A percentile compares a stretch with the other conserved stretches of the same genome.
Evolutionary conservation across 106 monocot species (phyloP).

Genomic region (Acorus calamus): DNA sequence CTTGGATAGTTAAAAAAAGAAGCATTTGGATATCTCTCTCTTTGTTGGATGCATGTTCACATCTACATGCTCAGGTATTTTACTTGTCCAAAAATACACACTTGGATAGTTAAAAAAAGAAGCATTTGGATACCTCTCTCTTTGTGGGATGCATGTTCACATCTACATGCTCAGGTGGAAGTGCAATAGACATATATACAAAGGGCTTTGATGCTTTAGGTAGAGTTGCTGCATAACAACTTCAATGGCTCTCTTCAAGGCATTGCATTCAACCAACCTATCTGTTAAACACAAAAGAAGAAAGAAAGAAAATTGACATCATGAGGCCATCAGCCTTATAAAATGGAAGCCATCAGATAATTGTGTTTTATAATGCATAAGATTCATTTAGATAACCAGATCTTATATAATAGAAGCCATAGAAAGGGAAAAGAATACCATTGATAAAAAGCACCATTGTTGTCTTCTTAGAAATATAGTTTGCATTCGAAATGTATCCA

Average conservation of each 20-base stretch:
- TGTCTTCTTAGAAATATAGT: constrained; percentile 87
- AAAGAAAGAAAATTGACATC: background rate
- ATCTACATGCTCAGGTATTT: background rate
- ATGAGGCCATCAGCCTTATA: background rate
- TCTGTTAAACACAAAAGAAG: constrained; percentile 34
- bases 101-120: background rate
- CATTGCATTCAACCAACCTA: constrained; percentile 83
- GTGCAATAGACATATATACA: constrained; percentile 84
- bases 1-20: background rate
- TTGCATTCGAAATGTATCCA: constrained; percentile 92
- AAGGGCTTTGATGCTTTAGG: constrained; percentile 99
- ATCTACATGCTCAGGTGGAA: constrained; percentile 96
- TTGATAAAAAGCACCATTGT: constrained; percentile 95
- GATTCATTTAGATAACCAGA: background rate
- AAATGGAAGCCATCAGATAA: too few species aligned
- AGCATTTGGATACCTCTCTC: constrained; percentile 60
- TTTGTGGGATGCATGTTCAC: constrained; percentile 98
- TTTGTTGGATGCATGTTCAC: constrained; percentile 93
- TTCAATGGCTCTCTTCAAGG: constrained; percentile 93
- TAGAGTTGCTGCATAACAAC: constrained; percentile 86
- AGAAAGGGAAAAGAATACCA: constrained; percentile 32
- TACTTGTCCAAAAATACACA: background rate
- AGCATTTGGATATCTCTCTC: constrained; percentile 58
- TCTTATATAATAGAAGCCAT: background rate
- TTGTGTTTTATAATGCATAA: too few species aligned